These are phyloP conservation scores for Thelephora terrestris DNA, from an alignment of 1,284 basidiomycete genomes.

Conservation along the genomic window DNA sequence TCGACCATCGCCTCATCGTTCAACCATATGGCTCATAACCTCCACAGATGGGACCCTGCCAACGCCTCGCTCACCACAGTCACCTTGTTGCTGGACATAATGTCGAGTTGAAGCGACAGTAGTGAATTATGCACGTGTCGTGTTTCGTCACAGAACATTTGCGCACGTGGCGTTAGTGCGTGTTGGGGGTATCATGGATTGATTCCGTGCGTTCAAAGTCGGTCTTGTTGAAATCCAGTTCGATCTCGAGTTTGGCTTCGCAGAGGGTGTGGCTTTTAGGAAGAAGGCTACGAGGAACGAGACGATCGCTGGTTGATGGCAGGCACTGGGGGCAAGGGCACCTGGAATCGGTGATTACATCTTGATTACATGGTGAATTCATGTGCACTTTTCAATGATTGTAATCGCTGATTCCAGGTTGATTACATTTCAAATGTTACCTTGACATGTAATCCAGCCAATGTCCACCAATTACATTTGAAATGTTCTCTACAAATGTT, in stretches of 20 bases:
- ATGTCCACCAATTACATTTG: too few relatives aligned
- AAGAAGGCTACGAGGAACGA: constrained; percentile 50
- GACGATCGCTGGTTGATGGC: constrained; percentile 38
- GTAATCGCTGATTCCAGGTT: too few relatives aligned
- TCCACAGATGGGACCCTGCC: too few relatives aligned
- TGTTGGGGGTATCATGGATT: not conserved
- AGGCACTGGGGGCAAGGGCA: too few relatives aligned
- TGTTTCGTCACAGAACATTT: not conserved
- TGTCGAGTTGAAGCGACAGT: constrained; percentile 29
- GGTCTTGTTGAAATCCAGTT: constrained; percentile 28
- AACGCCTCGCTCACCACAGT: constrained; percentile 38
- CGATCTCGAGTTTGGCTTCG: constrained; percentile 32
- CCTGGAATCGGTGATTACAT: too few relatives aligned
- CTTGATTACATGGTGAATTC: too few relatives aligned
- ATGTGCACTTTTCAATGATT: too few relatives aligned
- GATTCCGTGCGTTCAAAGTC: constrained; percentile 19
- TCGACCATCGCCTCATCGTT: constrained; percentile 38
- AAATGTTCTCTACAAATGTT: too few relatives aligned
- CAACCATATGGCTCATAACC: too few relatives aligned
- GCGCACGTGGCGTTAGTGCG: not conserved
- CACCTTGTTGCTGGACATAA: constrained; percentile 35
- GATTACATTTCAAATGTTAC: too few relatives aligned
- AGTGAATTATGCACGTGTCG: constrained; percentile 24
- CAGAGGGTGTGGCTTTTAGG: constrained; percentile 44
- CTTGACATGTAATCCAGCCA: too few relatives aligned